Conservation (phyloP, 31 red algal species). For the Odonthalia washingtoniensis region DNA sequence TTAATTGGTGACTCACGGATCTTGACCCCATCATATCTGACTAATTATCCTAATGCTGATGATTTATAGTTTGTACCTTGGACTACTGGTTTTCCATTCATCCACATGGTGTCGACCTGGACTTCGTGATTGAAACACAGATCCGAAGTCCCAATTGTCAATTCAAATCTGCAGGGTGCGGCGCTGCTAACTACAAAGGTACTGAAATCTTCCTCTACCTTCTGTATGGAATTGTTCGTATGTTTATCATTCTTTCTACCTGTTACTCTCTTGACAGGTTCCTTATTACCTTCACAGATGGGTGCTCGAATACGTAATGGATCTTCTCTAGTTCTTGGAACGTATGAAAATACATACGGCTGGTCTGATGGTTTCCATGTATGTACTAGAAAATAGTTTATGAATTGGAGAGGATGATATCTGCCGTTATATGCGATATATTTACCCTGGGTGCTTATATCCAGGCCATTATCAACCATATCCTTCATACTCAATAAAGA, state of each 20-base stretch:
- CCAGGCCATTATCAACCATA: too few species aligned
- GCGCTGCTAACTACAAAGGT: not conserved
- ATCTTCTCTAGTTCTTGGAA: not conserved
- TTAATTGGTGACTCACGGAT: conserved; percentile 41
- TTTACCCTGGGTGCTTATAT: not conserved
- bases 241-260: not conserved
- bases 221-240: not conserved
- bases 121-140: conserved; percentile 4
- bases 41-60: not conserved
- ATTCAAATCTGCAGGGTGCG: not conserved
- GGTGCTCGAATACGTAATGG: not conserved
- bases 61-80: conserved; percentile 14
- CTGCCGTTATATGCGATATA: not conserved
- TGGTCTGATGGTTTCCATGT: too few species aligned
- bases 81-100: not conserved
- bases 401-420: not conserved
- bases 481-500: not conserved
- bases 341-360: not conserved
- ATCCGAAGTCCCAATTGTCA: not conserved
- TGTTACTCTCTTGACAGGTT: not conserved
- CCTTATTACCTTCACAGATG: not conserved
- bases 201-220: not conserved
- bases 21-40: not conserved
- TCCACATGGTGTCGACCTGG: not conserved
- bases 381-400: not conserved